Percentiles rank a stretch among this genome's conserved stretches.
Evolutionary conservation across 768 basidiomycete genomes (phyloP).

Genomic region (Boletus tomentosulus): DNA sequence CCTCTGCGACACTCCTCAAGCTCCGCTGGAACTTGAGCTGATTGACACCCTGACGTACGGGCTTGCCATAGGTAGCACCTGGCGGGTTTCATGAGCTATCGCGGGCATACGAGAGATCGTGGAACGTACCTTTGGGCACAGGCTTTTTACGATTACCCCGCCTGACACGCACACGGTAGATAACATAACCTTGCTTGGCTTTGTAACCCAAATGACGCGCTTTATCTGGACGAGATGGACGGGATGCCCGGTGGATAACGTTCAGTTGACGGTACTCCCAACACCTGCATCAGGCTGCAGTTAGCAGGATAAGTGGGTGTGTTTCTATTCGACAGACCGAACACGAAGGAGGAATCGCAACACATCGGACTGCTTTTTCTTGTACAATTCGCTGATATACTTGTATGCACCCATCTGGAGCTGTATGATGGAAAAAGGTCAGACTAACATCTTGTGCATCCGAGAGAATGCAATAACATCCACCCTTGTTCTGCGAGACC

Average conservation of each 20-base stretch:
- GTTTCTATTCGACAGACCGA: conserved; percentile 48
- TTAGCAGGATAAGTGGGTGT: conserved; percentile 1
- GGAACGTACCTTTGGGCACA: conserved; percentile 81
- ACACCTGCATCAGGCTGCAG: conserved; percentile 49
- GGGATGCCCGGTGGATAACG: conserved; percentile 96
- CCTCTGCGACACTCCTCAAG: conserved; percentile 90
- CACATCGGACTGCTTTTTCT: conserved; percentile 97
- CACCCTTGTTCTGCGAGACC: conserved; percentile 17
- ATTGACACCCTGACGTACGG: conserved; percentile 99
- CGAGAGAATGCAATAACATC: conserved; percentile 14
- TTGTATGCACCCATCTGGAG: conserved; percentile 90
- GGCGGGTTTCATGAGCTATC: background rate
- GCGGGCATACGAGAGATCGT: background rate
- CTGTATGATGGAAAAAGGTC: conserved; percentile 20
- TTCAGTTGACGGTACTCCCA: conserved; percentile 99
- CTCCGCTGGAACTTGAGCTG: conserved; percentile 97
- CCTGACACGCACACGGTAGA: conserved; percentile 97
- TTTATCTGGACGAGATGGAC: conserved; percentile 98
- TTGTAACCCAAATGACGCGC: conserved; percentile 98
- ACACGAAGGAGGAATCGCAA: conserved; percentile 97
- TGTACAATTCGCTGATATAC: conserved; percentile 96
- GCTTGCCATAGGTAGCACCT: conserved; percentile 99
- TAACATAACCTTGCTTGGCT: conserved; percentile 98
- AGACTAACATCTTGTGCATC: conserved; percentile 15
- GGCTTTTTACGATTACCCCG: conserved; percentile 99